phyloP scores from a whole-genome alignment of 768 basidiomycete species.

The Mycena chlorophos region DNA sequence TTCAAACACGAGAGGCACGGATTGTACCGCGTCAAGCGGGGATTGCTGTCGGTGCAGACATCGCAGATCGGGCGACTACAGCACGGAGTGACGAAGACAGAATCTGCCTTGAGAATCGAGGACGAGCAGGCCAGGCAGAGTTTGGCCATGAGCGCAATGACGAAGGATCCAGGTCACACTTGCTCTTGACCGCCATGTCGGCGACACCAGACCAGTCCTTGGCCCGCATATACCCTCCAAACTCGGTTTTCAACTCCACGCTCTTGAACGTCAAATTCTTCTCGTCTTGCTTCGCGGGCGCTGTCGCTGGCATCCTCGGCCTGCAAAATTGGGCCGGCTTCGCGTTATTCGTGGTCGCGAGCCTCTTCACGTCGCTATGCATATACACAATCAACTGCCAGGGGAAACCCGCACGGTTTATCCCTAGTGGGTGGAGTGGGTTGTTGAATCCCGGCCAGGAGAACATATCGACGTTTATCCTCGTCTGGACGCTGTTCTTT shows the following conservation, averaged over 20 bases:
- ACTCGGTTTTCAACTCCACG: constrained; percentile 63
- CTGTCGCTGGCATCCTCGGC: constrained; percentile 86
- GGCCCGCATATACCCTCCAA: constrained; percentile 62
- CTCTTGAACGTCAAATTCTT: constrained; percentile 75
- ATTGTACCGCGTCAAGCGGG: constrained; percentile 64
- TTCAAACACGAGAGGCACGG: constrained; percentile 72
- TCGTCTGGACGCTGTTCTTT: constrained; percentile 93
- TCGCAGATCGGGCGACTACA: constrained; percentile 68
- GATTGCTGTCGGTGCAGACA: constrained; percentile 56
- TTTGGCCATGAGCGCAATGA: constrained; percentile 23
- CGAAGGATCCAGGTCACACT: background rate
- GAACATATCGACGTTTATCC: constrained; percentile 85
- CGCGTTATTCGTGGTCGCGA: constrained; percentile 68
- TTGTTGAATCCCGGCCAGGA: constrained; percentile 86
- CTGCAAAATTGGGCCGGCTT: constrained; percentile 86
- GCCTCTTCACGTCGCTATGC: constrained; percentile 63
- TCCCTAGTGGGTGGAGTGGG: constrained; percentile 63
- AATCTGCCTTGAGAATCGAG: constrained; percentile 40
- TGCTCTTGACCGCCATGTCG: constrained; percentile 38
- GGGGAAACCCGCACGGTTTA: constrained; percentile 60
- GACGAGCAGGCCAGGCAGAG: constrained; percentile 66
- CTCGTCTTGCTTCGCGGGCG: constrained; percentile 82
- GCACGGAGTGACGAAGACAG: constrained; percentile 57
- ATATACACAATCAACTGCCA: constrained; percentile 73
- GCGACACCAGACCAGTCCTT: constrained; percentile 46